phyloP scores from a whole-genome alignment of 352 stramenopile species.

The Phytophthora cactorum region DNA sequence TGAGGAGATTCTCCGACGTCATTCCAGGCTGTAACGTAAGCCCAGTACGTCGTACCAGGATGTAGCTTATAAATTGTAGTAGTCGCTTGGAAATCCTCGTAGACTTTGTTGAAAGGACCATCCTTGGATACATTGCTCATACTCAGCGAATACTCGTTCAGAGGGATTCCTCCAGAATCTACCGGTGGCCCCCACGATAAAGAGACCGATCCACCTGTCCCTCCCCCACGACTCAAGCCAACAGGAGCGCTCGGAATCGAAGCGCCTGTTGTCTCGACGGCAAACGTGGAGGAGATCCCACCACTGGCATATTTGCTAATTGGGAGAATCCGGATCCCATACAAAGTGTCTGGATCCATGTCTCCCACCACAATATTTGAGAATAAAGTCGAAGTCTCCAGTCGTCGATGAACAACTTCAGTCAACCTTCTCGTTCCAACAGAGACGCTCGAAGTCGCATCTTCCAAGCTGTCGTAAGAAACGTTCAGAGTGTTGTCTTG shows the following conservation, averaged over 20 bases:
- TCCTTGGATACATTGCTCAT: conserved; percentile 20
- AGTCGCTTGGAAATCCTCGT: conserved; percentile 24
- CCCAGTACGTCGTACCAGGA: conserved; percentile 48
- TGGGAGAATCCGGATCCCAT: conserved; percentile 55
- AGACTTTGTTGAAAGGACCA: conserved; percentile 30
- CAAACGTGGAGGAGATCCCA: conserved; percentile 28
- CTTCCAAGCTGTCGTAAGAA: conserved; percentile 36
- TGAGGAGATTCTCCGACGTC: conserved; percentile 39
- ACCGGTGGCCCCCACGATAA: conserved; percentile 47
- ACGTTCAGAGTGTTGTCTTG: conserved; percentile 43
- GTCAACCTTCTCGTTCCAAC: conserved; percentile 23
- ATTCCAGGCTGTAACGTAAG: conserved; percentile 46
- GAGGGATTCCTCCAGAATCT: conserved; percentile 52
- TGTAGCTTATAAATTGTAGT: conserved; percentile 40
- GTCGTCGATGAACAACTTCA: conserved; percentile 10
- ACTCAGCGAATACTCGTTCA: conserved; percentile 45
- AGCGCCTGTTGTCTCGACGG: conserved; percentile 34
- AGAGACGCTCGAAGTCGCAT: not conserved
- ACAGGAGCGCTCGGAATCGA: conserved; percentile 44
- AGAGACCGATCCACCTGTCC: conserved; percentile 47
- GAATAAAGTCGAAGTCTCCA: conserved; percentile 8
- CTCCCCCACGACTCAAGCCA: conserved; percentile 8
- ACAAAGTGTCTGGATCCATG: conserved; percentile 59
- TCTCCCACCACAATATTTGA: conserved; percentile 40
- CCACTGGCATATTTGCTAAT: conserved; percentile 41